A percentile compares a stretch with the other conserved stretches of the same genome.
Evolutionary conservation across 2,329 filamentous ascomycete species (phyloP).

Genomic region (Aspergillus bombycis): DNA sequence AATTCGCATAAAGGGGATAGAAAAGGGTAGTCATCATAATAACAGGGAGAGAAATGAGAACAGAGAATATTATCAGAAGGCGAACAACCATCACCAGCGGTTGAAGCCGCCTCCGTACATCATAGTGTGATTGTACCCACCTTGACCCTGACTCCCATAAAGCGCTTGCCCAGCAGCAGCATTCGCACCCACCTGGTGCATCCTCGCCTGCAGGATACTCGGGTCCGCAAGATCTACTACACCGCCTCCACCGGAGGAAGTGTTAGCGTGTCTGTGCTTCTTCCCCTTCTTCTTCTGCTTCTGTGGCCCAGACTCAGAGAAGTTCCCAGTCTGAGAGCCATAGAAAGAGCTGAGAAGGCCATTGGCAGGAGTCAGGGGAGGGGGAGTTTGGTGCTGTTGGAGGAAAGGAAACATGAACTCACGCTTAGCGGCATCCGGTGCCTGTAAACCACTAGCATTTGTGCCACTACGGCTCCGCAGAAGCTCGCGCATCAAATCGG

Average conservation of each 20-base stretch:
- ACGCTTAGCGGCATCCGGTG: slow-evolving; percentile 91
- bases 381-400: slow-evolving; percentile 83
- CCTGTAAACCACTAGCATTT: slow-evolving; percentile 67
- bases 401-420: slow-evolving; percentile 96
- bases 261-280: slow-evolving; percentile 99
- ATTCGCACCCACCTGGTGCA: slow-evolving; percentile 86
- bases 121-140: slow-evolving; percentile 86
- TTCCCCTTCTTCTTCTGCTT: slow-evolving; percentile 99
- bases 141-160: slow-evolving; percentile 83
- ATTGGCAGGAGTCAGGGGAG: slow-evolving; percentile 88
- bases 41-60: slow-evolving; percentile 18
- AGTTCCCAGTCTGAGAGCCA: slow-evolving; percentile 79
- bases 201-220: slow-evolving; percentile 97
- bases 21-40: slow-evolving; percentile 27
- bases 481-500: slow-evolving; percentile 80
- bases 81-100: slow-evolving; percentile 62
- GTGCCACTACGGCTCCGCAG: slow-evolving; percentile 68
- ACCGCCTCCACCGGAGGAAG: slow-evolving; percentile 99
- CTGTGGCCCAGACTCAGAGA: slow-evolving; percentile 83
- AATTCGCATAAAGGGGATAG: slow-evolving; percentile 25
- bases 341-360: slow-evolving; percentile 91
- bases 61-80: slow-evolving; percentile 14
- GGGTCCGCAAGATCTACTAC: slow-evolving; percentile 99
- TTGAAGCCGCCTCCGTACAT: slow-evolving; percentile 74
- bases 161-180: slow-evolving; percentile 75